Conservation (phyloP, 2,329 filamentous ascomycete genomes). For the Alternaria brassicicola region DNA sequence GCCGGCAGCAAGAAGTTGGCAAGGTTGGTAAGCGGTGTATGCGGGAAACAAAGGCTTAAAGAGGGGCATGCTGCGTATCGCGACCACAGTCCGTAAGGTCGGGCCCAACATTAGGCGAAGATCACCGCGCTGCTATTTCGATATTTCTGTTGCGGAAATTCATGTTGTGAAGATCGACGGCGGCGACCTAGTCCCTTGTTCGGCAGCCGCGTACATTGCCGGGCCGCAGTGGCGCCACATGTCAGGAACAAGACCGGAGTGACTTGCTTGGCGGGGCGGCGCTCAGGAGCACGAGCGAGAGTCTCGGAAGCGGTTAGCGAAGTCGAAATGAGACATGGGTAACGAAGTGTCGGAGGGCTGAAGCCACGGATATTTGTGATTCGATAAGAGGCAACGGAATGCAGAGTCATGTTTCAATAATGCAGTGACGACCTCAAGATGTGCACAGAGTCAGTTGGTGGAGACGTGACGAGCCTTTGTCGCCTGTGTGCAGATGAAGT, state of each 20-base stretch:
- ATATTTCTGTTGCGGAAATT: constrained; percentile 2
- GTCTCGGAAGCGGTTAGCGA: constrained; percentile 14
- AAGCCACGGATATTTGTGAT: constrained; percentile 11
- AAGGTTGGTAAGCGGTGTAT: background rate
- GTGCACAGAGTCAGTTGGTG: constrained; percentile 5
- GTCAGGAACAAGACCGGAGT: constrained; percentile 25
- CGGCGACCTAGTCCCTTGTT: constrained; percentile 10
- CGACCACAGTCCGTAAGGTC: background rate
- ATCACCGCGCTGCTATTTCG: constrained; percentile 6
- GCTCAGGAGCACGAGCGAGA: constrained; percentile 15
- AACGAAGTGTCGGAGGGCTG: constrained; percentile 6
- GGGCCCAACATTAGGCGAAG: background rate
- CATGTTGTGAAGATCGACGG: constrained; percentile 20
- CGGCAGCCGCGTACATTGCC: constrained; percentile 21
- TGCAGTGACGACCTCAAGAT: constrained; percentile 3
- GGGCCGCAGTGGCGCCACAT: constrained; percentile 24
- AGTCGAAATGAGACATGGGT: constrained; percentile 13
- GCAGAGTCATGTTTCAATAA: constrained; percentile 7
- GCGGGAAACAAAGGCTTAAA: background rate
- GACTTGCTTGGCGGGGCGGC: constrained; percentile 19
- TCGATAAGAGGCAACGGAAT: constrained; percentile 5
- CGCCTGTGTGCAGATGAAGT: background rate
- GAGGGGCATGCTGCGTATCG: background rate
- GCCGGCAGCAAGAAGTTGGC: constrained; percentile 4
- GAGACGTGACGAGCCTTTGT: constrained; percentile 12